phyloP scores from a whole-genome alignment of 306 rosid genomes.

The Myrica gale region DNA sequence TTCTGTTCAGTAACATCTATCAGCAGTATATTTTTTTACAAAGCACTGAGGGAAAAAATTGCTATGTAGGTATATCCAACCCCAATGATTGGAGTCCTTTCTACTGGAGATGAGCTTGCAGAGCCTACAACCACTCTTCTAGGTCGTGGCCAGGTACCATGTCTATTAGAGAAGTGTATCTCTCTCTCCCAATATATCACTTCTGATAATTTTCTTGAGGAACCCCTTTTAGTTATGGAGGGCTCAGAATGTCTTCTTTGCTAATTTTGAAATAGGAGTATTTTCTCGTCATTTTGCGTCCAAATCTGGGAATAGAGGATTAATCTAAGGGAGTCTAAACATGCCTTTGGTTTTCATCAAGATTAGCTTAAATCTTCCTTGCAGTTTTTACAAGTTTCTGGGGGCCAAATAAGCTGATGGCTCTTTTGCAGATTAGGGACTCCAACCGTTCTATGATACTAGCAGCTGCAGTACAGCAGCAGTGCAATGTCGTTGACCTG shows the following conservation, averaged over 20 bases:
- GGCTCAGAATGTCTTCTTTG: background rate
- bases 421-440: constrained; percentile 81
- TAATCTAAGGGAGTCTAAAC: background rate
- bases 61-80: constrained; percentile 65
- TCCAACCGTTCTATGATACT: constrained; percentile 90
- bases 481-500: constrained; percentile 76
- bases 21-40: background rate
- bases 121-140: constrained; percentile 62
- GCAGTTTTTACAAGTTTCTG: background rate
- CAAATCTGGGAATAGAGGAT: background rate
- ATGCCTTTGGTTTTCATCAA: background rate
- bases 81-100: constrained; percentile 77
- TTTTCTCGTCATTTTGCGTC: background rate
- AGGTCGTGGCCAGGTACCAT: constrained; percentile 74
- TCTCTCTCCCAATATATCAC: background rate
- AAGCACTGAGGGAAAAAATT: constrained; percentile 21
- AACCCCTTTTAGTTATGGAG: background rate
- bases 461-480: constrained; percentile 71
- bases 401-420: constrained; percentile 14
- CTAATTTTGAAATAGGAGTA: background rate
- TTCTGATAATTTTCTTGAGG: too few species aligned
- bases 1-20: background rate
- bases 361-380: background rate
- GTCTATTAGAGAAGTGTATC: constrained; percentile 9
- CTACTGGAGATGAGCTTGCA: constrained; percentile 92